A percentile compares a stretch with the other conserved stretches of the same genome.
Evolutionary conservation across 202 grass and related monocot species (phyloP).

Genomic region (Carex sylvatica): DNA sequence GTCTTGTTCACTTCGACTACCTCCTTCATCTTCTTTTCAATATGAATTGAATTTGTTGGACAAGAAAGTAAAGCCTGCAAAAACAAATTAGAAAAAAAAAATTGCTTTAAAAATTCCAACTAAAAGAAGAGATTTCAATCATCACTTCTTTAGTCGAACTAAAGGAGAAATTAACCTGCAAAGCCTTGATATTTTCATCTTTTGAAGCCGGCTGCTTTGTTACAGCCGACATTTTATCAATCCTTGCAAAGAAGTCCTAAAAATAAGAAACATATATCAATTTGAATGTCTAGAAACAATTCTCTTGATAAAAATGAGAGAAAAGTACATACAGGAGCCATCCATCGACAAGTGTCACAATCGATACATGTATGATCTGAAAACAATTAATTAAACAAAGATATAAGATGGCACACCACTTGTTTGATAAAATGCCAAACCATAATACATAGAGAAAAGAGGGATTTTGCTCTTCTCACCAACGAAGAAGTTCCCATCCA

Average conservation of each 20-base stretch:
- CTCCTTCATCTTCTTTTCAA: conserved; percentile 48
- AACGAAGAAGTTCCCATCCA: conserved; percentile 74
- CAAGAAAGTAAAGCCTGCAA: conserved; percentile 77
- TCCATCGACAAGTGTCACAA: conserved; percentile 91
- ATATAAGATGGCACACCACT: background rate
- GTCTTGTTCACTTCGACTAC: conserved; percentile 75
- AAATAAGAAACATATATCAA: background rate
- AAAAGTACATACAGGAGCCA: conserved; percentile 50
- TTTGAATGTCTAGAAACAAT: background rate
- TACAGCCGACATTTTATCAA: conserved; percentile 55
- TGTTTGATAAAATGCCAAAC: conserved; percentile 9
- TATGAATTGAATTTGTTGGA: conserved; percentile 78
- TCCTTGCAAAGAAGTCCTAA: conserved; percentile 69
- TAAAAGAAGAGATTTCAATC: background rate
- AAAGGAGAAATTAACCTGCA: conserved; percentile 41
- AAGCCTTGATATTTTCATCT: conserved; percentile 58
- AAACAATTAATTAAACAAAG: background rate
- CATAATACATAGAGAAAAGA: background rate
- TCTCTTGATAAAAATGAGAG: background rate
- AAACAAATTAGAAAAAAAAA: conserved; percentile 10
- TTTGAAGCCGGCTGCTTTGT: conserved; percentile 47
- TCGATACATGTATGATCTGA: conserved; percentile 82
- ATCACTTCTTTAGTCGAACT: background rate
- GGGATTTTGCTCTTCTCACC: conserved; percentile 30
- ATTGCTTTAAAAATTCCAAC: background rate